Evolutionary conservation across 2,329 filamentous ascomycete species (phyloP).

Genomic region (Emergomyces pasteurianus): DNA sequence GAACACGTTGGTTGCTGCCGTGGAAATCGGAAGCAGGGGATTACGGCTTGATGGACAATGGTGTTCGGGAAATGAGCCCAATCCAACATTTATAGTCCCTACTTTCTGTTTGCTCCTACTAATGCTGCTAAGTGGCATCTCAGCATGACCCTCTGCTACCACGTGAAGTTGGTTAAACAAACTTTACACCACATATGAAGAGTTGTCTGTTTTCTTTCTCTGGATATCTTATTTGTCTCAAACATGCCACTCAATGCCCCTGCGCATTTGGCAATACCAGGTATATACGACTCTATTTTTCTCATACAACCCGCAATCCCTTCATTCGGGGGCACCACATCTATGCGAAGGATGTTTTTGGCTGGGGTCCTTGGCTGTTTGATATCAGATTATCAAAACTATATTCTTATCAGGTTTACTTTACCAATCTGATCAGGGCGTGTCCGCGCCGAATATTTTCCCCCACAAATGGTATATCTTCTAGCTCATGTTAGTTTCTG

Average conservation of each 20-base stretch:
- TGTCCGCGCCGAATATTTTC: not conserved
- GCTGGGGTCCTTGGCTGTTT: not conserved
- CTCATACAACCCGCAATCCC: not conserved
- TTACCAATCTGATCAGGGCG: not conserved
- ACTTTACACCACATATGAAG: too few relatives aligned
- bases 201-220: not conserved
- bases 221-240: not conserved
- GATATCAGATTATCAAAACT: not conserved
- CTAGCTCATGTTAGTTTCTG: not conserved
- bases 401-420: not conserved
- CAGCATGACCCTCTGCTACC: too few relatives aligned
- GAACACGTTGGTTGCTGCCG: too few relatives aligned
- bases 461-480: not conserved
- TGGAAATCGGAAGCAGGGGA: too few relatives aligned
- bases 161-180: too few relatives aligned
- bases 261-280: not conserved
- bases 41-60: too few relatives aligned
- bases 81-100: too few relatives aligned
- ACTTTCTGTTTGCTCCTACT: too few relatives aligned
- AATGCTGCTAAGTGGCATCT: too few relatives aligned
- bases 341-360: not conserved
- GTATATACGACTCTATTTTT: not conserved
- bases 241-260: not conserved
- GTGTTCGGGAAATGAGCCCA: too few relatives aligned
- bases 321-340: not conserved